These are phyloP conservation scores for Chaetomidium leptoderma DNA, from an alignment of 495 filamentous ascomycete genomes.

Conservation along the genomic window DNA sequence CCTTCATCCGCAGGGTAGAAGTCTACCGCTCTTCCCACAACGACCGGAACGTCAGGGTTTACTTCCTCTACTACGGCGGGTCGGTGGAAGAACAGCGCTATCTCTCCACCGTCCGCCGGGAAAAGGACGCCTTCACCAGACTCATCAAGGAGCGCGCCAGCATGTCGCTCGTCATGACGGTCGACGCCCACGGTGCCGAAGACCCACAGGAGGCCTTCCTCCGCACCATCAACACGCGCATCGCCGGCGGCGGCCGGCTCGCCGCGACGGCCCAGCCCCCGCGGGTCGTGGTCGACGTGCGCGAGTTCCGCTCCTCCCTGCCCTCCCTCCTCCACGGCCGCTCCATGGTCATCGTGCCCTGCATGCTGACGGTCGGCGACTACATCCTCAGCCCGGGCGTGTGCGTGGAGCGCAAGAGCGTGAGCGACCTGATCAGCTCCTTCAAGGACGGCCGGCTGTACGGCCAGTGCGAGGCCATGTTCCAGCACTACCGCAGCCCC, in stretches of 20 bases:
- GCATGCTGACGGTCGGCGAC: constrained; percentile 94
- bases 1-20: constrained; percentile 91
- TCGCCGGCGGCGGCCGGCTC: constrained; percentile 86
- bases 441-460: constrained; percentile 89
- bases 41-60: constrained; percentile 82
- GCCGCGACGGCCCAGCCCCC: constrained; percentile 89
- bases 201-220: constrained; percentile 92
- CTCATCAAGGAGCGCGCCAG: constrained; percentile 88
- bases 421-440: constrained; percentile 85
- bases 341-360: constrained; percentile 79
- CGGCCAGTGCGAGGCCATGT: constrained; percentile 90
- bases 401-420: constrained; percentile 89
- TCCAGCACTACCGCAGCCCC: constrained; percentile 81
- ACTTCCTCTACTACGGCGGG: constrained; percentile 92
- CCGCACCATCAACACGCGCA: constrained; percentile 91
- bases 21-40: constrained; percentile 93
- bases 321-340: constrained; percentile 88
- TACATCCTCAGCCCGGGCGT: constrained; percentile 89
- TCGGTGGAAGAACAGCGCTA: constrained; percentile 97
- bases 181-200: constrained; percentile 63
- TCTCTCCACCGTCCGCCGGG: constrained; percentile 76
- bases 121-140: constrained; percentile 92
- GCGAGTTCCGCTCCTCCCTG: constrained; percentile 89
- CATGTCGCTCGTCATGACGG: constrained; percentile 80
- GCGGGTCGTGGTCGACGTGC: constrained; percentile 88